These are phyloP conservation scores for Aquilaria yunnanensis DNA, from an alignment of 345 rosid species.

Conservation along the genomic window DNA sequence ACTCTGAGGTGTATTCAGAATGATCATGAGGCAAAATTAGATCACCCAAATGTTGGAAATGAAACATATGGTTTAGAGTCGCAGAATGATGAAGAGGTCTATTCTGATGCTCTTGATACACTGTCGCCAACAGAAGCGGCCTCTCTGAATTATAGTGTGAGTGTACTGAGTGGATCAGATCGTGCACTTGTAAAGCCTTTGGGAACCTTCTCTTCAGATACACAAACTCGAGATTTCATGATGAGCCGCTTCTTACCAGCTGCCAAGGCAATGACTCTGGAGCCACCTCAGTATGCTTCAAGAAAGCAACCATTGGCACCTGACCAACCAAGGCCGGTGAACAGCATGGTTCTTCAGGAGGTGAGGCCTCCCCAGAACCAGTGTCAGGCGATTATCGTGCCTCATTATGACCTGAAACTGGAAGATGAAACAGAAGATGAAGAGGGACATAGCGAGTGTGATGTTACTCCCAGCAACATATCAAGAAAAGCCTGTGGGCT, in stretches of 20 bases:
- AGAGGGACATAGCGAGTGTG: conserved; percentile 22
- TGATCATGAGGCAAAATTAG: conserved; percentile 15
- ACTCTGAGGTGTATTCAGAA: conserved; percentile 2
- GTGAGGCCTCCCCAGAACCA: conserved; percentile 25
- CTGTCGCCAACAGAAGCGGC: conserved; percentile 46
- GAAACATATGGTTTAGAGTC: conserved; percentile 20
- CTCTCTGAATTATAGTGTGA: conserved; percentile 49
- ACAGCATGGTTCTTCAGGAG: conserved; percentile 26
- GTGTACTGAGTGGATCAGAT: conserved; percentile 54
- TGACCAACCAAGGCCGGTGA: conserved; percentile 45
- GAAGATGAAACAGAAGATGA: conserved; percentile 45
- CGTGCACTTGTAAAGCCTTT: conserved; percentile 32
- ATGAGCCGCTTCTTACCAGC: conserved; percentile 93
- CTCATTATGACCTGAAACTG: conserved; percentile 28
- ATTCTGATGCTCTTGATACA: conserved; percentile 71
- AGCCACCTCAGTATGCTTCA: conserved; percentile 55
- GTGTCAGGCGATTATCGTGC: conserved; percentile 20
- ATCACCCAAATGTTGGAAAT: conserved; percentile 18
- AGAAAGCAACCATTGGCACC: conserved; percentile 40
- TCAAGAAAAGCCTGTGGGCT: conserved; percentile 70
- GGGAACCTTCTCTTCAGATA: conserved; percentile 43
- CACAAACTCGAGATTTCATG: conserved; percentile 72
- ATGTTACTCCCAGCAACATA: conserved; percentile 24
- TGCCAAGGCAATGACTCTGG: conserved; percentile 88
- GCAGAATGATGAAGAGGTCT: conserved; percentile 39